These are phyloP conservation scores for Corinectria fuckeliana DNA, from an alignment of 2,329 filamentous ascomycete species.

Conservation along the genomic window DNA sequence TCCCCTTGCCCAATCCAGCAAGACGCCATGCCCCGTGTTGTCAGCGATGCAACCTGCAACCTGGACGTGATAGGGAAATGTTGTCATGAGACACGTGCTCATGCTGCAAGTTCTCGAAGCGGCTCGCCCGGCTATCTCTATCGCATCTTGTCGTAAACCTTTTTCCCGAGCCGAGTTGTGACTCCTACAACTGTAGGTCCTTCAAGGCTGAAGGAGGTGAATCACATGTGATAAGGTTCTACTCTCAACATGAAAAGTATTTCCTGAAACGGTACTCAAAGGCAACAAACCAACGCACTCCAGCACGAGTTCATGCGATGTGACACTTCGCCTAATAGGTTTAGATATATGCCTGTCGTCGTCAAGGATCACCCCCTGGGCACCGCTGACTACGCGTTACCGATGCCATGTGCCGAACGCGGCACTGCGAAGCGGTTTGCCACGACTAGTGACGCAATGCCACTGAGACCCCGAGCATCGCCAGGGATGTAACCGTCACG, in stretches of 20 bases:
- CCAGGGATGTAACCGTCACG: neutral
- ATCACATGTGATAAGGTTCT: neutral
- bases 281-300: neutral
- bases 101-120: neutral
- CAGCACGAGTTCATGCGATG: neutral
- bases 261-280: neutral
- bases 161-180: neutral
- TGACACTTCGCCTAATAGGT: neutral
- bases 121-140: neutral
- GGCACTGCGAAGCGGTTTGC: neutral
- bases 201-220: neutral
- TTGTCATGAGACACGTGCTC: neutral
- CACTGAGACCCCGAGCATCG: neutral
- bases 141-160: neutral
- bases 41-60: neutral
- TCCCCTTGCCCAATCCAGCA: neutral
- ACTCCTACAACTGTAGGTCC: no score
- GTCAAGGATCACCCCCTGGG: neutral
- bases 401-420: constrained; percentile 17
- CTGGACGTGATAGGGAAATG: neutral
- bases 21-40: neutral
- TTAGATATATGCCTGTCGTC: neutral
- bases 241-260: neutral
- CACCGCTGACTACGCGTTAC: constrained; percentile 5
- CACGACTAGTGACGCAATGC: constrained; percentile 1